Evolutionary conservation across 345 rosid genomes (phyloP).

Genomic region (Eucalyptus camaldulensis): DNA sequence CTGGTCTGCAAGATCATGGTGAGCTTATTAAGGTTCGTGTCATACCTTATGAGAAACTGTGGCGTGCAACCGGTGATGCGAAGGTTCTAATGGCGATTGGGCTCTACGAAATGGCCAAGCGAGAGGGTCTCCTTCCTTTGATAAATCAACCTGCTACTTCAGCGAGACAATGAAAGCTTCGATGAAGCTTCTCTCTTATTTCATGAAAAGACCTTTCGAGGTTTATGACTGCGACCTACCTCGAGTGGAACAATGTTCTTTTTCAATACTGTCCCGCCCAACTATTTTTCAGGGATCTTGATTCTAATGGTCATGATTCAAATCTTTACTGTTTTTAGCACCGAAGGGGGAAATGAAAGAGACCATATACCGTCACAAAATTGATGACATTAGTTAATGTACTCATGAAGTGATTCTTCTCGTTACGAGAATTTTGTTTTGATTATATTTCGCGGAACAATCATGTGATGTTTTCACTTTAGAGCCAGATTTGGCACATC

Average conservation of each 20-base stretch:
- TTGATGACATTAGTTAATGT: not conserved
- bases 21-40: conserved; percentile 73
- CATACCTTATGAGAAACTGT: conserved; percentile 52
- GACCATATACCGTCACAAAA: not conserved
- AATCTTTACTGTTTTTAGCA: not conserved
- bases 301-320: not conserved
- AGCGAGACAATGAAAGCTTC: not conserved
- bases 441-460: not conserved
- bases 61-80: conserved; percentile 72
- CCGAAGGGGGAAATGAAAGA: not conserved
- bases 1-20: conserved; percentile 62
- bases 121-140: conserved; percentile 32
- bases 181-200: not conserved
- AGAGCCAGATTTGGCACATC: not conserved
- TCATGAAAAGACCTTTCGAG: not conserved
- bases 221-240: not conserved
- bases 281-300: not conserved
- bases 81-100: conserved; percentile 64
- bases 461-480: not conserved
- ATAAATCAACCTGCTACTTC: not conserved
- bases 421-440: no score
- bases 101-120: conserved; percentile 71
- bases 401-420: not conserved
- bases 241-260: not conserved
- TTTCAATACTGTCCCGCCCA: not conserved